Percentiles rank a stretch among this genome's conserved stretches.
Evolutionary conservation across 2,329 filamentous ascomycete species (phyloP).

Genomic region (Zymoseptoria passerinii): DNA sequence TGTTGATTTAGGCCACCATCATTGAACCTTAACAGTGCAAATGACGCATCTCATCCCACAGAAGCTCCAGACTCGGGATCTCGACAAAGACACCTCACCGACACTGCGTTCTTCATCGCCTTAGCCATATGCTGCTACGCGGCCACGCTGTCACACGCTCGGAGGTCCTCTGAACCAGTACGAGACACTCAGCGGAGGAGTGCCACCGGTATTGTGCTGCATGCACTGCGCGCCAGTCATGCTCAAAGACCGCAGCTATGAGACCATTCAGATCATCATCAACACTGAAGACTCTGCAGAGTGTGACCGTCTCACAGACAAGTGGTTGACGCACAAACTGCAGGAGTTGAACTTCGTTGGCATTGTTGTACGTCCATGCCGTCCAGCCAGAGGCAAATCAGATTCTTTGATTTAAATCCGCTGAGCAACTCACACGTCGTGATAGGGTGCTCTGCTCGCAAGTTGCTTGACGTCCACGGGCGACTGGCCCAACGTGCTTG

Average conservation of each 20-base stretch:
- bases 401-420: not conserved
- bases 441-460: slow-evolving; percentile 32
- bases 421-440: not conserved
- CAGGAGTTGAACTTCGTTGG: slow-evolving; percentile 37
- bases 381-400: not conserved
- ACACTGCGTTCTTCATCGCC: too few relatives aligned
- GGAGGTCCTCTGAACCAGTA: too few relatives aligned
- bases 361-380: slow-evolving; percentile 29
- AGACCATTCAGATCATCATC: slow-evolving; percentile 32
- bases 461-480: slow-evolving; percentile 38
- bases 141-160: too few relatives aligned
- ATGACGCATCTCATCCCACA: too few relatives aligned
- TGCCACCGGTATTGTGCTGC: not conserved
- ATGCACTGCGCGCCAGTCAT: not conserved
- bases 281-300: slow-evolving; percentile 29
- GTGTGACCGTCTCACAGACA: slow-evolving; percentile 30
- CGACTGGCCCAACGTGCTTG: slow-evolving; percentile 36
- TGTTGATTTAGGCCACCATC: too few relatives aligned
- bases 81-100: too few relatives aligned
- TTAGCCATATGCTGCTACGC: too few relatives aligned
- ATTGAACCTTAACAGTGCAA: too few relatives aligned
- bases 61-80: too few relatives aligned
- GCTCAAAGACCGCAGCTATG: slow-evolving; percentile 24
- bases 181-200: too few relatives aligned
- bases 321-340: slow-evolving; percentile 35